These are phyloP conservation scores for Scleromitrula shiraiana DNA, from an alignment of 2,329 filamentous ascomycete species.

Conservation along the genomic window DNA sequence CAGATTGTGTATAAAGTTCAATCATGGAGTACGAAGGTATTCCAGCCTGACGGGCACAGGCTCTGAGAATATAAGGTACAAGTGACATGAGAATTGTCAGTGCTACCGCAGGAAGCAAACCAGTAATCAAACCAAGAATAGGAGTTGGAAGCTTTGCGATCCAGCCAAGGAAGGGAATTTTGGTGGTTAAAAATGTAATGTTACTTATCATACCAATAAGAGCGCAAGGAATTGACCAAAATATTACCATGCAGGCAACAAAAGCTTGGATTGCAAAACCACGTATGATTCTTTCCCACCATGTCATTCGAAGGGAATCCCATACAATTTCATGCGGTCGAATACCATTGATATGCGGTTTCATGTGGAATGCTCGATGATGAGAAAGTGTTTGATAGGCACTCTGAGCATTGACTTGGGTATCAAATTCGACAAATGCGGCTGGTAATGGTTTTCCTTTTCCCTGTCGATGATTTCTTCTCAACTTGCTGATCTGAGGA, in stretches of 20 bases:
- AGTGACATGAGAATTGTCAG: slow-evolving; percentile 53
- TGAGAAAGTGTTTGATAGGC: slow-evolving; percentile 59
- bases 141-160: slow-evolving; percentile 46
- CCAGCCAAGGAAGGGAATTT: slow-evolving; percentile 47
- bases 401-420: slow-evolving; percentile 51
- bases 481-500: slow-evolving; percentile 27
- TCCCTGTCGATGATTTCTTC: slow-evolving; percentile 34
- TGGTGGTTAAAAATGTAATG: slow-evolving; percentile 45
- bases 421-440: slow-evolving; percentile 59
- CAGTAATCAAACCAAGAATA: slow-evolving; percentile 53
- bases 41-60: slow-evolving; percentile 52
- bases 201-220: slow-evolving; percentile 58
- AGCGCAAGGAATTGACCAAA: slow-evolving; percentile 63
- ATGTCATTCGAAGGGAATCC: slow-evolving; percentile 55
- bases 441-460: slow-evolving; percentile 47
- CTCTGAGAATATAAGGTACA: slow-evolving; percentile 51
- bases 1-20: slow-evolving; percentile 55
- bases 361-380: slow-evolving; percentile 55
- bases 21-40: slow-evolving; percentile 49
- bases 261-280: slow-evolving; percentile 42
- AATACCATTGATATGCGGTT: slow-evolving; percentile 55
- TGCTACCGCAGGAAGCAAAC: slow-evolving; percentile 51
- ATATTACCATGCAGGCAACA: slow-evolving; percentile 50
- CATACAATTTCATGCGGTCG: slow-evolving; percentile 56
- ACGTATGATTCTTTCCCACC: slow-evolving; percentile 53